Evolutionary conservation across 768 basidiomycete species (phyloP).

Genomic region (Leccinum disarticulatum): DNA sequence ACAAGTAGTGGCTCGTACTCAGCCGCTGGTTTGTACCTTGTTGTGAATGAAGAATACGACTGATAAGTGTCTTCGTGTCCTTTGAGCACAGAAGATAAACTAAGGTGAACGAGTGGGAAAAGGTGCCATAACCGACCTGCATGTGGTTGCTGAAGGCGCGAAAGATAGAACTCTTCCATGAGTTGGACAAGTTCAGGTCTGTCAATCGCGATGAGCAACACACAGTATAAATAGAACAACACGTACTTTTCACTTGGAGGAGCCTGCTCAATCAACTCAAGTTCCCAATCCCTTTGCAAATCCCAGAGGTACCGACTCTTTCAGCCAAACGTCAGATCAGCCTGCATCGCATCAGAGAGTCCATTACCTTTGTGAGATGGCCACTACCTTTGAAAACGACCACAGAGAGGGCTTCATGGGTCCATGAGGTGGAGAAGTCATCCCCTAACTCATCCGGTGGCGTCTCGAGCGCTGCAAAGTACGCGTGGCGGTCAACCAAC

Average conservation of each 20-base stretch:
- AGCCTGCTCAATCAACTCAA: conserved; percentile 56
- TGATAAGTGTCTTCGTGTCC: conserved; percentile 81
- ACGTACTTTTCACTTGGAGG: conserved; percentile 47
- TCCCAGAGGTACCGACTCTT: conserved; percentile 78
- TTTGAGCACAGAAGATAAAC: conserved; percentile 31
- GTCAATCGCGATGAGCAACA: conserved; percentile 1
- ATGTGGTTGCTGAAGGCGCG: conserved; percentile 75
- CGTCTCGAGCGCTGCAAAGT: conserved; percentile 35
- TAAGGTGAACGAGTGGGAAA: background rate
- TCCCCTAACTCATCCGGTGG: conserved; percentile 54
- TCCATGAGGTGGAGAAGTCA: conserved; percentile 63
- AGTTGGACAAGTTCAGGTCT: conserved; percentile 47
- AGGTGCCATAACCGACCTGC: conserved; percentile 46
- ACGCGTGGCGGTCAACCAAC: conserved; percentile 40
- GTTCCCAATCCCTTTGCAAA: conserved; percentile 69
- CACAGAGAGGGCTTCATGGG: conserved; percentile 50
- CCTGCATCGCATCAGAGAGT: conserved; percentile 10
- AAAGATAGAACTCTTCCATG: conserved; percentile 60
- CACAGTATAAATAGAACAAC: background rate
- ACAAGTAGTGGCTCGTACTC: conserved; percentile 80
- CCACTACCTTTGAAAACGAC: conserved; percentile 55
- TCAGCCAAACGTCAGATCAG: conserved; percentile 13
- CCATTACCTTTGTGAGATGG: conserved; percentile 63
- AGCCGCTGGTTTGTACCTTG: conserved; percentile 66
- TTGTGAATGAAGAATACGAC: conserved; percentile 87